Conservation (phyloP, 1,284 basidiomycete species). For the Tilletiaria anomala region DNA sequence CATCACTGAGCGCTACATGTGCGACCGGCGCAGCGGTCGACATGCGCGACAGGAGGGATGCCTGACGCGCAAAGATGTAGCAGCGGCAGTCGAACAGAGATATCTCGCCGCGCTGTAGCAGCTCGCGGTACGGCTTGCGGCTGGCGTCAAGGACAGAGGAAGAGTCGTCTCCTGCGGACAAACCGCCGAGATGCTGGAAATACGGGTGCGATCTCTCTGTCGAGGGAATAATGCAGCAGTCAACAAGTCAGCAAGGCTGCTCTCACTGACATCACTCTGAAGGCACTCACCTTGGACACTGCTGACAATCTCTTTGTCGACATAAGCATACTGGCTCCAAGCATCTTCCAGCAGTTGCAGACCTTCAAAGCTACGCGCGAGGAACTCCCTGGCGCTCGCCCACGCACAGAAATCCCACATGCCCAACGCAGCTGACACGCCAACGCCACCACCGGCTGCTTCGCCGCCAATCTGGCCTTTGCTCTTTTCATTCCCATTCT, state of each 20-base stretch:
- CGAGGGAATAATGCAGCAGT: neutral
- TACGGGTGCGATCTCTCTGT: neutral
- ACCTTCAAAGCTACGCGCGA: neutral
- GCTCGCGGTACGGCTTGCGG: constrained; percentile 72
- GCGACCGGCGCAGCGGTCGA: constrained; percentile 20
- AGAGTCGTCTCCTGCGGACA: constrained; percentile 56
- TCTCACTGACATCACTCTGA: neutral
- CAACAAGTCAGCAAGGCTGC: neutral
- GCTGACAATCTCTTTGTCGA: no score
- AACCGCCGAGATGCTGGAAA: constrained; percentile 5
- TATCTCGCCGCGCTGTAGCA: constrained; percentile 78
- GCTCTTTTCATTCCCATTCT: no score
- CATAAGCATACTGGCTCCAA: no score
- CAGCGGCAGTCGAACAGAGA: constrained; percentile 85
- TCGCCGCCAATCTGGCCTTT: no score
- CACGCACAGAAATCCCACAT: neutral
- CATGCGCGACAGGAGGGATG: constrained; percentile 58
- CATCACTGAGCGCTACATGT: no score
- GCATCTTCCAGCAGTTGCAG: constrained; percentile 2
- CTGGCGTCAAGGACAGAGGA: constrained; percentile 60
- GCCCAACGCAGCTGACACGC: neutral
- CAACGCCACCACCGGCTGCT: neutral
- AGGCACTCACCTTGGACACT: no score
- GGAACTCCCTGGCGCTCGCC: neutral
- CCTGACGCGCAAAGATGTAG: constrained; percentile 79